Base-by-base conservation (phyloP, 177 flowering plant species). In the Telopea speciosissima region DNA sequence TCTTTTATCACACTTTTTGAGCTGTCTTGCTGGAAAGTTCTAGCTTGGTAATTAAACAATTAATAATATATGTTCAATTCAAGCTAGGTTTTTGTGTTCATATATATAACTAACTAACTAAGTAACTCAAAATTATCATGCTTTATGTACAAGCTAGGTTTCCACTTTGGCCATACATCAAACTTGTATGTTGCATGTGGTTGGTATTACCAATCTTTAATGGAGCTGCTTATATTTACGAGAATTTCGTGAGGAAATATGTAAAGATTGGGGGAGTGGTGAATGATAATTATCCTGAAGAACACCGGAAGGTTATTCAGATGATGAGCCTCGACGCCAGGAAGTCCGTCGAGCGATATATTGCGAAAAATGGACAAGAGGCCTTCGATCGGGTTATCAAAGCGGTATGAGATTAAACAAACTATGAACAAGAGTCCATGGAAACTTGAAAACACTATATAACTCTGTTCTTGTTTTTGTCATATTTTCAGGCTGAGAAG, bases 181-280 rank as follows among this genome's bases (percentile, higher is more conserved):
- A 93, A 82, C 87, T 88, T 1, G 10, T 84, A 36, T 76, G 84
- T 60, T 84, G 88, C 69, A 23, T 83, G 49, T 89, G 98, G 97
- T 73, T 93, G 78, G 97, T 89, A 63, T 73, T 91, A n/a, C 97
- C 98, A 0, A 76, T 72, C 3, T 93, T 91, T 82, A 88, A 87
- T 62, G 97, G 95, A 62, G 98, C 98, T 54, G 93, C 98, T 14
- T 93, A 87, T 70, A 79, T 93, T 17, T 91, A 90, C 62, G 88
- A 79, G 71, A 89, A 84, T 59, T 68, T 74, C 6, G 92, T 87
- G 75, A 80, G 91, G 64, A 80, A 83, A 65, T 89, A 90, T 56
- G 81, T 87, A 0, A 89, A 89, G 77, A 61, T 90, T 36, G 90
- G 85, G 16, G 68, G 65, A 28, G 22, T 70, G 13, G 81, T 74